Evolutionary conservation across 73 alveolate genomes (phyloP).

Genomic region (Symbiodinium natans): DNA sequence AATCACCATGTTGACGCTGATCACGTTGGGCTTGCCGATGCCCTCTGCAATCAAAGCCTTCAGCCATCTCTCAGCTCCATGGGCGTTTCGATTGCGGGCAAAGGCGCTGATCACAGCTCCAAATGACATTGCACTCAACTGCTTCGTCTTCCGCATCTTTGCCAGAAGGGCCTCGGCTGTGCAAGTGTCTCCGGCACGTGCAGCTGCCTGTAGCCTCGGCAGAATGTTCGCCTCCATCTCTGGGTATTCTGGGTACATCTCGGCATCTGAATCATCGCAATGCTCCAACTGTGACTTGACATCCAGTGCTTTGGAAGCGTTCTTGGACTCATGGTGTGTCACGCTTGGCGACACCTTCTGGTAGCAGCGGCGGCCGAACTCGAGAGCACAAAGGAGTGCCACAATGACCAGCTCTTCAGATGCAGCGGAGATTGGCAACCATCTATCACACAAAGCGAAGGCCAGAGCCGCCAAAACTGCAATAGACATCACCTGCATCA

Average conservation of each 20-base stretch:
- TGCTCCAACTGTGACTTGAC: too few species aligned
- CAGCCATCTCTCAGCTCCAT: constrained; percentile 39
- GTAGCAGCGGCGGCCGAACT: constrained; percentile 42
- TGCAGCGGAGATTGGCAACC: constrained; percentile 15
- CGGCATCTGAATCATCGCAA: too few species aligned
- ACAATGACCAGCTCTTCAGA: constrained; percentile 23
- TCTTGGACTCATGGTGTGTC: too few species aligned
- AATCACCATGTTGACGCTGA: constrained; percentile 51
- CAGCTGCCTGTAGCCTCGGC: too few species aligned
- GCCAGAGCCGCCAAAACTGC: background rate
- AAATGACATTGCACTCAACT: constrained; percentile 1
- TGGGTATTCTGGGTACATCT: too few species aligned
- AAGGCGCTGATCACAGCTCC: constrained; percentile 35
- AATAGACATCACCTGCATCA: constrained; percentile 27
- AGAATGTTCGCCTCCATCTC: too few species aligned
- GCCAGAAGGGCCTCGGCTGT: too few species aligned
- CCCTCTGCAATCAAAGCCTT: constrained; percentile 15
- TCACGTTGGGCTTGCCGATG: background rate
- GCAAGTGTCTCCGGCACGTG: too few species aligned
- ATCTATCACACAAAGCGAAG: constrained; percentile 8
- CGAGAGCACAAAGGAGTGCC: background rate
- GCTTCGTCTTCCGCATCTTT: background rate
- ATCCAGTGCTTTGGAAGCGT: too few species aligned
- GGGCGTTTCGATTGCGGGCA: constrained; percentile 38
- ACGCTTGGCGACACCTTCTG: too few species aligned